phyloP scores from a whole-genome alignment of 768 basidiomycete species.

The Tulasnella sp. region DNA sequence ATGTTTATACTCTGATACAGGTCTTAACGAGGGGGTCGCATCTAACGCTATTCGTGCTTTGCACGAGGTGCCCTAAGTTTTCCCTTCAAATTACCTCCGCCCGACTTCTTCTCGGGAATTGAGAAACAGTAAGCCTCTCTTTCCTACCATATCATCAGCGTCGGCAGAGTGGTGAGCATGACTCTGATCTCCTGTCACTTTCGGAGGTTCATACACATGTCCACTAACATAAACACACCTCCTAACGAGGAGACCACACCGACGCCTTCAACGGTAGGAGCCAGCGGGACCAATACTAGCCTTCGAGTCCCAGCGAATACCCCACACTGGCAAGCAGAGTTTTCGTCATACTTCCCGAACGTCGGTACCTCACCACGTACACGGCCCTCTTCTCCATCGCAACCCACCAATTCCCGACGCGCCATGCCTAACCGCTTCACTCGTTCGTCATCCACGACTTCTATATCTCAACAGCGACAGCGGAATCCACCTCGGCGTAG shows the following conservation, averaged over 20 bases:
- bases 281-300: neutral
- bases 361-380: neutral
- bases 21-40: too few relatives aligned
- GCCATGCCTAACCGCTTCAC: conserved; percentile 8
- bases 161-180: too few relatives aligned
- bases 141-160: too few relatives aligned
- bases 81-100: too few relatives aligned
- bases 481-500: conserved; percentile 1
- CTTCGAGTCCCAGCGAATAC: neutral
- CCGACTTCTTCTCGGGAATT: too few relatives aligned
- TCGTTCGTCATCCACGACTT: conserved; percentile 5
- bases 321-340: neutral
- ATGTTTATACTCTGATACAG: too few relatives aligned
- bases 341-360: conserved; percentile 11
- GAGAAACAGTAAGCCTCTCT: too few relatives aligned
- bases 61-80: too few relatives aligned
- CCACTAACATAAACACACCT: conserved; percentile 10
- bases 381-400: neutral
- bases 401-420: neutral
- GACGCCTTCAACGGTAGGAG: neutral
- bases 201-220: neutral
- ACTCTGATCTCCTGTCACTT: too few relatives aligned
- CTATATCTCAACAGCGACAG: neutral
- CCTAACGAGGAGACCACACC: neutral
- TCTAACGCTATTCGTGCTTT: too few relatives aligned